A percentile compares a stretch with the other conserved stretches of the same genome.
Conservation (phyloP, 83 land plant genomes). For the Isoetes engelmannii region DNA sequence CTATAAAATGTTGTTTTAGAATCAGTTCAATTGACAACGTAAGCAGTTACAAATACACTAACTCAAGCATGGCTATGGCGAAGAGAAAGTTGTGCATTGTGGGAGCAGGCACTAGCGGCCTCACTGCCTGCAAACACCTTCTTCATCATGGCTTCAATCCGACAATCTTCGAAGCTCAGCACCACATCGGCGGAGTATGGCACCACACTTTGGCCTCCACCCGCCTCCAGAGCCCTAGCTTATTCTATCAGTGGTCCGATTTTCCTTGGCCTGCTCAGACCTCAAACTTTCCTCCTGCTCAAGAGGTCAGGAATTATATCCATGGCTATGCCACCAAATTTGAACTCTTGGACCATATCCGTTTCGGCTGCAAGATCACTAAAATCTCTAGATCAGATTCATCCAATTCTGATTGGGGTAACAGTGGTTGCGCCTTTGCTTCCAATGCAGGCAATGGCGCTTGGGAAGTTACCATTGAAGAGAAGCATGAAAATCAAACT, state of each 20-base stretch:
- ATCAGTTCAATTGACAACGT: too few relatives aligned
- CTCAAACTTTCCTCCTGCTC: too few relatives aligned
- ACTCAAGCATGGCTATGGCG: too few relatives aligned
- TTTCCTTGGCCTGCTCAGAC: conserved; percentile 54
- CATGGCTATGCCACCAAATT: conserved; percentile 45
- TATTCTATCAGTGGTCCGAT: conserved; percentile 42
- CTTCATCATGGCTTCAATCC: conserved; percentile 39
- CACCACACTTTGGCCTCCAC: conserved; percentile 36
- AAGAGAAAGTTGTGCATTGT: conserved; percentile 37
- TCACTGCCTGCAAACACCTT: conserved; percentile 44
- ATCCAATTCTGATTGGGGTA: too few relatives aligned
- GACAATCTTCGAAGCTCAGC: conserved; percentile 41
- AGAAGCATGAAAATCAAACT: too few relatives aligned
- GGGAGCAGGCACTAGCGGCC: conserved; percentile 60
- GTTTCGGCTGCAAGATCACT: too few relatives aligned
- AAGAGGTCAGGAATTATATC: conserved; percentile 47
- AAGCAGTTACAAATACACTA: too few relatives aligned
- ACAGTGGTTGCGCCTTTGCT: too few relatives aligned
- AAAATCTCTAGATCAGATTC: too few relatives aligned
- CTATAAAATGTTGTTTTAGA: too few relatives aligned
- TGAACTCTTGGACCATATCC: conserved; percentile 26
- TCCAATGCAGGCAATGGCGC: too few relatives aligned
- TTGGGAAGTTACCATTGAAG: too few relatives aligned
- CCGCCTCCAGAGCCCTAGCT: conserved; percentile 47
- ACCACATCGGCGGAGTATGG: conserved; percentile 58